Base-by-base conservation (phyloP, 371 early-diverging fungal genomes). In the Syncephalis fuscata region DNA sequence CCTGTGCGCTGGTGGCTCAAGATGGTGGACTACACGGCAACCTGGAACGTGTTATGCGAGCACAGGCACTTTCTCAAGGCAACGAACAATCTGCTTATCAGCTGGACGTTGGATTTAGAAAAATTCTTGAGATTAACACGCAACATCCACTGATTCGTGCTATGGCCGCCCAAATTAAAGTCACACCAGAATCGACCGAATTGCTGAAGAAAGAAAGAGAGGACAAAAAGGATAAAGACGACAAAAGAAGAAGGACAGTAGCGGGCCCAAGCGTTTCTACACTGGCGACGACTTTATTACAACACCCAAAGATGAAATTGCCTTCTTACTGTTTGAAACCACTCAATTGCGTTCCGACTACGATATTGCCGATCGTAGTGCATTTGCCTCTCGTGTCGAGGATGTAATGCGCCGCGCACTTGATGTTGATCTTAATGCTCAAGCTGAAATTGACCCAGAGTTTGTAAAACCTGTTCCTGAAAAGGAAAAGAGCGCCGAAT, bases 71-170 rank as follows among this genome's bases (percentile, higher is more conserved):
- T 15, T 62, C 64, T 25, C 69, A 72, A 51, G 60, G 68, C 49
- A 71, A 74, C 52, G 76, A 82, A 25, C 54, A 56, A 24, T 59
- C 67, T 48, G 67, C 81, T 63, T 61, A 65, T 36, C 56, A 63
- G 16, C 74, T 74, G 64, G 75, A 73, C 51, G 45, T 61, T 44
- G 32, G 32, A 32, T 32, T 32, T 32, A 67, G 60, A 67, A 83
- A 84, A 70, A 73, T 76, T 17, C 60, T 92, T 17, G 89, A 90
- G 54, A 80, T 92, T 60, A 92, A 92, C 59, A 88, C 90, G 1
- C 52, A 71, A 1, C 81, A 85, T 47, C 77, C 80, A 7, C 49
- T 85, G 39, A 74, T 85, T 48, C 45, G 65, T 15, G 59, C 65
- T 2, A 48, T 84, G 47, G 54, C 78, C 42, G 69, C 74, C 1